Conservation (phyloP, 371 early-diverging fungal genomes). For the Syncephalastrum contaminatum region DNA sequence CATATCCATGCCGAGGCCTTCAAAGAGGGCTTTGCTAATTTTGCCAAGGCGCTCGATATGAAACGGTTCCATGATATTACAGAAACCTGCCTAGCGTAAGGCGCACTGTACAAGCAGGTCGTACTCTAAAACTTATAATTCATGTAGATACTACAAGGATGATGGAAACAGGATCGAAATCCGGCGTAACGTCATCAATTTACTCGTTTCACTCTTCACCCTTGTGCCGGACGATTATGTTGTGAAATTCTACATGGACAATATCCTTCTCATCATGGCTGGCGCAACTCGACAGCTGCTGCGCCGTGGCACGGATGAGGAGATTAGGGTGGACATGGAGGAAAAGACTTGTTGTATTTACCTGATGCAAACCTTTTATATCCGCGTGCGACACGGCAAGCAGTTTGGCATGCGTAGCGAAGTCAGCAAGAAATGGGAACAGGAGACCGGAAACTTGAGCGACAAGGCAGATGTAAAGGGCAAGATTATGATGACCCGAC, state of each 20-base stretch:
- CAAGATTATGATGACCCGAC: slow-evolving; percentile 23
- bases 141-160: slow-evolving; percentile 44
- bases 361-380: slow-evolving; percentile 53
- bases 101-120: background rate
- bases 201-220: slow-evolving; percentile 48
- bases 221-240: slow-evolving; percentile 40
- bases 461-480: slow-evolving; percentile 12
- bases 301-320: slow-evolving; percentile 24
- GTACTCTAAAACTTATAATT: background rate
- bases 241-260: slow-evolving; percentile 41
- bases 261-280: slow-evolving; percentile 53
- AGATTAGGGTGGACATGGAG: slow-evolving; percentile 40
- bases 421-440: slow-evolving; percentile 24
- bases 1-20: slow-evolving; percentile 51
- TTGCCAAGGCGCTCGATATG: slow-evolving; percentile 37
- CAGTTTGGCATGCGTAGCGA: slow-evolving; percentile 14
- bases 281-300: slow-evolving; percentile 23
- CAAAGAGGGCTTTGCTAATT: slow-evolving; percentile 31
- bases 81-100: slow-evolving; percentile 48
- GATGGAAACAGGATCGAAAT: slow-evolving; percentile 25
- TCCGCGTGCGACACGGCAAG: slow-evolving; percentile 3
- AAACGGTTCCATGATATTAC: slow-evolving; percentile 40
- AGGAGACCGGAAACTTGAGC: slow-evolving; percentile 7
- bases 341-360: slow-evolving; percentile 46
- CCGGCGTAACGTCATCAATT: slow-evolving; percentile 44